A percentile compares a stretch with the other conserved stretches of the same genome.
Evolutionary conservation across 2,329 filamentous ascomycete species (phyloP).

Genomic region (Eutypella sp.): DNA sequence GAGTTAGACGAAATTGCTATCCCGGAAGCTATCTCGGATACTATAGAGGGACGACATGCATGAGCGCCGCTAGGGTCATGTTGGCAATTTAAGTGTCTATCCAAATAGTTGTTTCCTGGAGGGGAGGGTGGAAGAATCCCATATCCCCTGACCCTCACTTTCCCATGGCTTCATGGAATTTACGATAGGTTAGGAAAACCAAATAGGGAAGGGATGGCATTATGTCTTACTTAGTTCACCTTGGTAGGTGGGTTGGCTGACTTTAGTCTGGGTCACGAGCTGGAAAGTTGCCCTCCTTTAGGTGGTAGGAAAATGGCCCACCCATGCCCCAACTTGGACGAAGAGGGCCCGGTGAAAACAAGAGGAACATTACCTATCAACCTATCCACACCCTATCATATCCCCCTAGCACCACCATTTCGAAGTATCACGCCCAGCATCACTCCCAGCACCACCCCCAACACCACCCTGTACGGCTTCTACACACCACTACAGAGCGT

Average conservation of each 20-base stretch:
- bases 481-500: neutral
- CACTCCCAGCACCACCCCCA: no score
- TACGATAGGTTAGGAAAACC: neutral
- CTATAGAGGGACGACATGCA: slow-evolving; percentile 6
- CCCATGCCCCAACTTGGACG: neutral
- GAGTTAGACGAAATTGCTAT: neutral
- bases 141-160: neutral
- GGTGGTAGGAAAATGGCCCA: neutral
- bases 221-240: slow-evolving; percentile 1
- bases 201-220: neutral
- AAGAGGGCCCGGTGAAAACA: neutral
- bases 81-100: no score
- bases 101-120: neutral
- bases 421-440: neutral
- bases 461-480: slow-evolving; percentile 7
- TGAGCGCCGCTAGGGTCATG: slow-evolving; percentile 1
- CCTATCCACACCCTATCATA: no score
- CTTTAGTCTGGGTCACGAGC: neutral
- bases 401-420: neutral
- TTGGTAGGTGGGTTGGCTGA: slow-evolving; percentile 1
- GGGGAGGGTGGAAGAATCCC: neutral
- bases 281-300: neutral
- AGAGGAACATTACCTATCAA: neutral
- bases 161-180: neutral
- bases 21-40: no score